These are phyloP conservation scores for Plenodomus lindquistii DNA, from an alignment of 2,329 filamentous ascomycete genomes.

Conservation along the genomic window DNA sequence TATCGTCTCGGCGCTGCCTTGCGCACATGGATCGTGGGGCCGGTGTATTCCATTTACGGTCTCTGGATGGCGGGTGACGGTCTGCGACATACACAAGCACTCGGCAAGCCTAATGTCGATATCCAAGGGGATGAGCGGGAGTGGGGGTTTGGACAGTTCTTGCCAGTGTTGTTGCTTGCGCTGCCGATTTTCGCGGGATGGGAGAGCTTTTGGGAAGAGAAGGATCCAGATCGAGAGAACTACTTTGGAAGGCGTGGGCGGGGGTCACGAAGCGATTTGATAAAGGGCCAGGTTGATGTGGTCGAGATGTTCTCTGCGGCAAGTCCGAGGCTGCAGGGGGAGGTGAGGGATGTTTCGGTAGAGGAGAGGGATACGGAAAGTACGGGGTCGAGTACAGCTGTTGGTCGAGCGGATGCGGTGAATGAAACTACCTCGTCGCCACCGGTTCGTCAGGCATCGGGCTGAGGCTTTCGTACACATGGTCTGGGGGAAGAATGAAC, in stretches of 20 bases:
- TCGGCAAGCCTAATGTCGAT: slow-evolving; percentile 24
- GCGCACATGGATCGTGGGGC: slow-evolving; percentile 38
- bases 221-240: slow-evolving; percentile 27
- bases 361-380: slow-evolving; percentile 21
- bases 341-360: slow-evolving; percentile 12
- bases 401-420: too few species aligned
- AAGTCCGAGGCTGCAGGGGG: slow-evolving; percentile 1
- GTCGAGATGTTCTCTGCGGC: slow-evolving; percentile 5
- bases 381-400: neutral
- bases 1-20: slow-evolving; percentile 28
- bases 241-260: slow-evolving; percentile 16
- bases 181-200: slow-evolving; percentile 37
- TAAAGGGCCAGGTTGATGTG: slow-evolving; percentile 7
- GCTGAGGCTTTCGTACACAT: too few species aligned
- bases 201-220: slow-evolving; percentile 36
- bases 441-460: too few species aligned
- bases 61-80: slow-evolving; percentile 28
- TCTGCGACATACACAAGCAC: slow-evolving; percentile 28
- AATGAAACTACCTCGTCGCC: too few species aligned
- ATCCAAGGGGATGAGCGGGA: slow-evolving; percentile 28
- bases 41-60: slow-evolving; percentile 34
- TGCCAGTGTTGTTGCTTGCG: slow-evolving; percentile 34
- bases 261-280: slow-evolving; percentile 3
- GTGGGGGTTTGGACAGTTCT: slow-evolving; percentile 39
- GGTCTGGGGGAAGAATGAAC: too few species aligned